Conservation (phyloP, 2,329 filamentous ascomycete species). For the Cadophora malorum region DNA sequence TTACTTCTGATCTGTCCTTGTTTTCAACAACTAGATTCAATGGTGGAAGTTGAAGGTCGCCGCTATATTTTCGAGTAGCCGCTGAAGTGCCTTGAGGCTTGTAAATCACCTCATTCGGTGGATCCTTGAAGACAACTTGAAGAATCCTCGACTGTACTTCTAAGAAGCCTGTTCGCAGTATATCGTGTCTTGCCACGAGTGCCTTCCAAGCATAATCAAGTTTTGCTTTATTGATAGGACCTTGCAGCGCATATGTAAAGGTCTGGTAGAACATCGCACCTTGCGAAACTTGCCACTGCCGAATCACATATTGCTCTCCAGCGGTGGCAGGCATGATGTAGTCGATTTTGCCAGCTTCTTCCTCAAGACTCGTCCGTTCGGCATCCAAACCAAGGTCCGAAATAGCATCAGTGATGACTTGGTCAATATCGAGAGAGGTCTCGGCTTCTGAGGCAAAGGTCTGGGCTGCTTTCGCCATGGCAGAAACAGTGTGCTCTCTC, state of each 20-base stretch:
- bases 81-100: constrained; percentile 27
- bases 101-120: constrained; percentile 45
- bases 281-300: constrained; percentile 71
- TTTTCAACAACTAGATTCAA: constrained; percentile 38
- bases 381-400: constrained; percentile 47
- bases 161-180: constrained; percentile 72
- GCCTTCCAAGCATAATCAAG: constrained; percentile 66
- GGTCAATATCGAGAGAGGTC: constrained; percentile 47
- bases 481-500: constrained; percentile 65
- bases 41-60: constrained; percentile 36
- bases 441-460: constrained; percentile 40
- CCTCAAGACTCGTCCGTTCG: constrained; percentile 49
- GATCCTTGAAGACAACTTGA: constrained; percentile 63
- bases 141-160: constrained; percentile 59
- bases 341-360: constrained; percentile 54
- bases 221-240: constrained; percentile 45
- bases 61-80: constrained; percentile 12
- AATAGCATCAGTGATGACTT: constrained; percentile 50
- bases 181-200: constrained; percentile 61
- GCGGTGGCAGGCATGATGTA: constrained; percentile 71
- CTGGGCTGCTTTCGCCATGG: constrained; percentile 60
- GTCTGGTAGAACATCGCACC: constrained; percentile 75
- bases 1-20: not conserved
- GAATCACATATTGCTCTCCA: constrained; percentile 83
- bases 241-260: constrained; percentile 66